phyloP scores from a whole-genome alignment of 768 basidiomycete genomes.

The Calocybe indica region DNA sequence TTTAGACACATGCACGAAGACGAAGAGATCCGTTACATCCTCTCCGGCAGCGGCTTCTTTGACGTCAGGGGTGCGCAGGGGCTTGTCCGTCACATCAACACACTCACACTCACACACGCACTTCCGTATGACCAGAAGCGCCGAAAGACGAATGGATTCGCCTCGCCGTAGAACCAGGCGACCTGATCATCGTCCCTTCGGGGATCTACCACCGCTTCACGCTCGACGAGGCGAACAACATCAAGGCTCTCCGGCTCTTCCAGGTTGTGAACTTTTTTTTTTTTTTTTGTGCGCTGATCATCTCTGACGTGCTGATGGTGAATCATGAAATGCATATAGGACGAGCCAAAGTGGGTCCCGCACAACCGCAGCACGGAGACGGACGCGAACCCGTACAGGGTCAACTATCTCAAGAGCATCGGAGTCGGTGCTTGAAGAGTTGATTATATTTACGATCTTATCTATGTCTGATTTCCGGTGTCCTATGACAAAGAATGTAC shows the following conservation, averaged over 20 bases:
- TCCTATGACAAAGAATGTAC: too few relatives aligned
- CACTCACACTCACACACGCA: background rate
- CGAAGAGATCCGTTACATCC: conserved; percentile 89
- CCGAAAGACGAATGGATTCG: conserved; percentile 77
- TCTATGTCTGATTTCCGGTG: too few relatives aligned
- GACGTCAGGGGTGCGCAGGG: conserved; percentile 71
- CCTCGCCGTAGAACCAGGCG: conserved; percentile 67
- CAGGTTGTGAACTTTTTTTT: conserved; percentile 42
- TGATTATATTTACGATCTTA: too few relatives aligned
- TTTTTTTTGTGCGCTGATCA: background rate
- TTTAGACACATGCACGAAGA: conserved; percentile 90
- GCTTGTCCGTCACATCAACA: background rate
- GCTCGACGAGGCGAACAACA: conserved; percentile 66
- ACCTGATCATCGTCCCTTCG: conserved; percentile 81
- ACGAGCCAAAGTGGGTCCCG: conserved; percentile 89
- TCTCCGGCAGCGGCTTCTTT: conserved; percentile 87
- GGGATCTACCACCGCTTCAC: conserved; percentile 97
- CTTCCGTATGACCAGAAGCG: conserved; percentile 37
- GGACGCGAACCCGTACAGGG: conserved; percentile 57
- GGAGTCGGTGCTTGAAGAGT: conserved; percentile 30
- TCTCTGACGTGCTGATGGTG: background rate
- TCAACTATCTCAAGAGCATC: conserved; percentile 53
- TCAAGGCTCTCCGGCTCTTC: conserved; percentile 81
- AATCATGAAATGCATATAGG: conserved; percentile 34
- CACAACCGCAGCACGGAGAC: conserved; percentile 58